Conservation (phyloP, 257 asterid genomes). For the Ehretia macrophylla region DNA sequence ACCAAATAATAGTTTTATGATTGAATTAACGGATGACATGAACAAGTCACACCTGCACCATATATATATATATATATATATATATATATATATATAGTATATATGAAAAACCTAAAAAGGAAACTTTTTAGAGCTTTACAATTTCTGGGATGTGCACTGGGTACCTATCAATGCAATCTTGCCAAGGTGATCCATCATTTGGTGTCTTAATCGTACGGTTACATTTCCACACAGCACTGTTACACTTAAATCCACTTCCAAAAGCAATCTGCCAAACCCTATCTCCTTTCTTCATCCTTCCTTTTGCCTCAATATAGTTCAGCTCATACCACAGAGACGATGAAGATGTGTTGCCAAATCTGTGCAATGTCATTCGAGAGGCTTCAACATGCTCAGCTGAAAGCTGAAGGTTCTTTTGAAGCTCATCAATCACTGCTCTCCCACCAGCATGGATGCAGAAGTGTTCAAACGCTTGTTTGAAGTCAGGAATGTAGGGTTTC, state of each 20-base stretch:
- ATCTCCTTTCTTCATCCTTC: constrained; percentile 56
- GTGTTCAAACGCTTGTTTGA: constrained; percentile 56
- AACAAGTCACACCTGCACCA: no score
- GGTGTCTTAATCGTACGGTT: constrained; percentile 44
- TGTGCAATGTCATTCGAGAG: constrained; percentile 51
- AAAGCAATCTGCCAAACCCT: constrained; percentile 59
- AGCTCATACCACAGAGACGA: constrained; percentile 60
- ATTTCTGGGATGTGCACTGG: constrained; percentile 60
- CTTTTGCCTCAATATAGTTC: constrained; percentile 50
- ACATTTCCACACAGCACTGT: constrained; percentile 66
- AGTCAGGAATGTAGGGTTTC: constrained; percentile 58
- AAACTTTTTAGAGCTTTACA: constrained; percentile 40
- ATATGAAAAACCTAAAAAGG: not conserved
- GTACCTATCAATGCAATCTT: constrained; percentile 39
- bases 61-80: no score
- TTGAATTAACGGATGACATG: no score
- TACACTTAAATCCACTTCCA: constrained; percentile 62
- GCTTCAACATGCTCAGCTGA: constrained; percentile 58
- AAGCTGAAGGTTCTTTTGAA: constrained; percentile 48
- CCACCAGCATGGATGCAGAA: constrained; percentile 66
- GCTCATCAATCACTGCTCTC: constrained; percentile 57
- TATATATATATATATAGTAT: no score
- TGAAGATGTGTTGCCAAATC: constrained; percentile 54
- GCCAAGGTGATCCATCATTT: constrained; percentile 44
- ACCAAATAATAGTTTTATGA: no score